phyloP scores from a whole-genome alignment of 202 grass and related monocot species.

The Zoysia matrella region DNA sequence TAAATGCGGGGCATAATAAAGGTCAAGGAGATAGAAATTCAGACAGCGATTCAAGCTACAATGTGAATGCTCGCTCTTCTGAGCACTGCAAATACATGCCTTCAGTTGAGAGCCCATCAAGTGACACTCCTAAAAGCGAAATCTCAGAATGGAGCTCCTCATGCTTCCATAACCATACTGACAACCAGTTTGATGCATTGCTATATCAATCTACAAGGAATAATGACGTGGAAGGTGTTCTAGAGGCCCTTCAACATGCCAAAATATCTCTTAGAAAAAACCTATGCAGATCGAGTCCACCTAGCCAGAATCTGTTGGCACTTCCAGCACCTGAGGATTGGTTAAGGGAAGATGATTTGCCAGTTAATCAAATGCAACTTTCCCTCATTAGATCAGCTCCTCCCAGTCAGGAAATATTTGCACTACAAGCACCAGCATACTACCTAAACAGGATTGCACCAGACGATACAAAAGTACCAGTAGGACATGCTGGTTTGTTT shows the following conservation, averaged over 20 bases:
- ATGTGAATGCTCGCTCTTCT: constrained; percentile 29
- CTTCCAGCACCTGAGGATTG: constrained; percentile 54
- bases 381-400: constrained; percentile 34
- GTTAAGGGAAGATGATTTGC: constrained; percentile 31
- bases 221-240: constrained; percentile 64
- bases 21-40: constrained; percentile 49
- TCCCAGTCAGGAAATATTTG: constrained; percentile 37
- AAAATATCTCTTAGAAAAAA: constrained; percentile 78
- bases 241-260: constrained; percentile 78
- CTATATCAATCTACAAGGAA: constrained; percentile 44
- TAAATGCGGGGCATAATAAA: constrained; percentile 26
- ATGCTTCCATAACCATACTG: constrained; percentile 55
- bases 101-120: constrained; percentile 50
- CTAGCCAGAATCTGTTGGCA: constrained; percentile 49
- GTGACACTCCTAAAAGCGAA: constrained; percentile 56
- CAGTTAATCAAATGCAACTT: constrained; percentile 31
- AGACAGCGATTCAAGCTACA: constrained; percentile 42
- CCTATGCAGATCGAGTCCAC: constrained; percentile 45
- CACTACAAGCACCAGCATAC: constrained; percentile 25
- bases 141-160: constrained; percentile 60
- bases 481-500: constrained; percentile 73
- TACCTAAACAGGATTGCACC: constrained; percentile 22
- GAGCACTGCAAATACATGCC: constrained; percentile 38
- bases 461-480: constrained; percentile 54
- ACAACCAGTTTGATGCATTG: constrained; percentile 57